These are phyloP conservation scores for Penicillium brevicompactum DNA, from an alignment of 2,329 filamentous ascomycete genomes.

Conservation along the genomic window DNA sequence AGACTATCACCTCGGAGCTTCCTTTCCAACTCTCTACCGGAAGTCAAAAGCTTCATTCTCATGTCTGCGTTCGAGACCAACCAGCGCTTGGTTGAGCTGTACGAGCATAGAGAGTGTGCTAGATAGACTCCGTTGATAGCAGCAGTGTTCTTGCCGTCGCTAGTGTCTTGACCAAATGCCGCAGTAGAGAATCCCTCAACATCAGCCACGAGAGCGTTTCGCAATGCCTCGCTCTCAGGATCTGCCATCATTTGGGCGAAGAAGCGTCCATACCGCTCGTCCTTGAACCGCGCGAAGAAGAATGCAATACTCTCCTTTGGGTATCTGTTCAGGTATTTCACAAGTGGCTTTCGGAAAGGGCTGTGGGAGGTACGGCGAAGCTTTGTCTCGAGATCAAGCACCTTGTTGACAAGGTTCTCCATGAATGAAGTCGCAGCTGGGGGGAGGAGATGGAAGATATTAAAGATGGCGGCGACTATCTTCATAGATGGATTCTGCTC, in stretches of 20 bases:
- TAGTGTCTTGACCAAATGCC: slow-evolving; percentile 64
- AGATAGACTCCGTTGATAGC: slow-evolving; percentile 87
- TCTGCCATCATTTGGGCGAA: slow-evolving; percentile 84
- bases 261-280: slow-evolving; percentile 86
- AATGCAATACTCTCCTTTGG: slow-evolving; percentile 83
- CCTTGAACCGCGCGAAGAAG: slow-evolving; percentile 76
- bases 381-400: slow-evolving; percentile 84
- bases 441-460: slow-evolving; percentile 95
- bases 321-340: slow-evolving; percentile 92
- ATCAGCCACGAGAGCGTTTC: slow-evolving; percentile 73
- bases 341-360: slow-evolving; percentile 85
- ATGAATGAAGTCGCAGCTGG: slow-evolving; percentile 89
- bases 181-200: slow-evolving; percentile 70
- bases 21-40: slow-evolving; percentile 76
- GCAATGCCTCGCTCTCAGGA: slow-evolving; percentile 70
- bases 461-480: slow-evolving; percentile 90
- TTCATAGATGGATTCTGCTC: slow-evolving; percentile 94
- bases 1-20: slow-evolving; percentile 72
- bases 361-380: slow-evolving; percentile 85
- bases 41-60: slow-evolving; percentile 61
- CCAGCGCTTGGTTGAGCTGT: slow-evolving; percentile 68
- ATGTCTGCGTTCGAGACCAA: slow-evolving; percentile 57
- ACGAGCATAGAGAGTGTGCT: slow-evolving; percentile 74
- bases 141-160: slow-evolving; percentile 71
- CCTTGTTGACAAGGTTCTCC: slow-evolving; percentile 82